Conservation (phyloP, 495 filamentous ascomycete species). For the Neurospora sp. region DNA sequence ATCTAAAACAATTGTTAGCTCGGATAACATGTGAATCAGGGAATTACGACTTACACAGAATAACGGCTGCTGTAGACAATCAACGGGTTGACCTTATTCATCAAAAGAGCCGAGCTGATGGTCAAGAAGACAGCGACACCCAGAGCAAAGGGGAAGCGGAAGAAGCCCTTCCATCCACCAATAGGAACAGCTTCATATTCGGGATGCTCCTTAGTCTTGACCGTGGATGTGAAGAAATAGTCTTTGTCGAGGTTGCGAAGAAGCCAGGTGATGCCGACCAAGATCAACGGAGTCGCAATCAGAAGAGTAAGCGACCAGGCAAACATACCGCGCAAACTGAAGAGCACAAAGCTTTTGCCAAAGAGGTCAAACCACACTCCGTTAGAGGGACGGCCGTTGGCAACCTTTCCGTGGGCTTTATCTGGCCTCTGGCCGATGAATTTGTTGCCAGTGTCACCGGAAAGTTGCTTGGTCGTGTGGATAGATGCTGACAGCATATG, state of each 20-base stretch:
- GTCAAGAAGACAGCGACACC: slow-evolving; percentile 56
- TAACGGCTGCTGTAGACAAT: slow-evolving; percentile 82
- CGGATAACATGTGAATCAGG: neutral
- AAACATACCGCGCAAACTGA: slow-evolving; percentile 72
- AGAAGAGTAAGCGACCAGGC: slow-evolving; percentile 77
- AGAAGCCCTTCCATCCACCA: slow-evolving; percentile 70
- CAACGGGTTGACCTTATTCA: slow-evolving; percentile 74
- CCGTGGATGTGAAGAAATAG: slow-evolving; percentile 55
- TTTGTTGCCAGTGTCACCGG: slow-evolving; percentile 53
- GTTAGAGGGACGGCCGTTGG: slow-evolving; percentile 55
- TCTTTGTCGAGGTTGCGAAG: slow-evolving; percentile 66
- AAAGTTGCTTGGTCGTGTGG: slow-evolving; percentile 57
- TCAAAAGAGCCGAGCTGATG: slow-evolving; percentile 63
- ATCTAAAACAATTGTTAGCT: slow-evolving; percentile 29
- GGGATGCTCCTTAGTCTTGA: slow-evolving; percentile 48
- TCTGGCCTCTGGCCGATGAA: slow-evolving; percentile 55
- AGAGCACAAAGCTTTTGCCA: slow-evolving; percentile 68
- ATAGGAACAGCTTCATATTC: slow-evolving; percentile 52
- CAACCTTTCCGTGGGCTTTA: slow-evolving; percentile 43
- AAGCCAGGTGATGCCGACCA: slow-evolving; percentile 61
- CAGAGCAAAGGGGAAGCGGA: slow-evolving; percentile 73
- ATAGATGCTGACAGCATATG: slow-evolving; percentile 86
- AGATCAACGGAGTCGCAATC: slow-evolving; percentile 59
- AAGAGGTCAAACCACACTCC: slow-evolving; percentile 96
- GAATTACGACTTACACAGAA: slow-evolving; percentile 45